These are phyloP conservation scores for Corynespora cassiicola DNA, from an alignment of 2,329 filamentous ascomycete species.

Conservation along the genomic window DNA sequence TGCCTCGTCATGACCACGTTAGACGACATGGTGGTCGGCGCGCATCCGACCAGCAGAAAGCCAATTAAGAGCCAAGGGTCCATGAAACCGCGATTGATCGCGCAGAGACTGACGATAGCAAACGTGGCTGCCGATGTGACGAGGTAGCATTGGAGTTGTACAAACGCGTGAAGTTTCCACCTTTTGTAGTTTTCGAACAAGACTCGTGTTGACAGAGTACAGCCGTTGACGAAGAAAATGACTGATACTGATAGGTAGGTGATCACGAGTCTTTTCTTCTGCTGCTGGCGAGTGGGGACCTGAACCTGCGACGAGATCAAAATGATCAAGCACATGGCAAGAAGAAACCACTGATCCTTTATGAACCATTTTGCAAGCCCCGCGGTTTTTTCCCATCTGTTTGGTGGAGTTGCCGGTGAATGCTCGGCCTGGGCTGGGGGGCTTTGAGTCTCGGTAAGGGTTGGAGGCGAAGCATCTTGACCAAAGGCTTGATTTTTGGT, in stretches of 20 bases:
- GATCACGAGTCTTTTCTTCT: slow-evolving; percentile 58
- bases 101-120: slow-evolving; percentile 59
- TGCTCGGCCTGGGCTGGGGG: too few relatives aligned
- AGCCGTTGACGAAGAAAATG: slow-evolving; percentile 75
- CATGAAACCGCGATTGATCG: slow-evolving; percentile 59
- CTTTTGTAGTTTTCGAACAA: slow-evolving; percentile 67
- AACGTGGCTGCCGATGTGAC: slow-evolving; percentile 70
- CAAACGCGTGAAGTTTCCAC: slow-evolving; percentile 71
- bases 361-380: slow-evolving; percentile 45
- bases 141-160: slow-evolving; percentile 72
- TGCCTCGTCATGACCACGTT: slow-evolving; percentile 77
- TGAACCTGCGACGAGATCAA: slow-evolving; percentile 62
- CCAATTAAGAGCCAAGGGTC: slow-evolving; percentile 71
- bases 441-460: too few relatives aligned
- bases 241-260: slow-evolving; percentile 73
- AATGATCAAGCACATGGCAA: slow-evolving; percentile 63
- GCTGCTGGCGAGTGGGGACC: slow-evolving; percentile 61
- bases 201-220: slow-evolving; percentile 70
- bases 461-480: too few relatives aligned
- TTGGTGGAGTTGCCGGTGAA: too few relatives aligned
- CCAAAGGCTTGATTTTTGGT: too few relatives aligned
- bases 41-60: slow-evolving; percentile 70
- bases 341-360: slow-evolving; percentile 68
- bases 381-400: slow-evolving; percentile 12
- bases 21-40: slow-evolving; percentile 75